Base-by-base conservation (phyloP, 257 asterid species). In the Fraxinus cuspidata region DNA sequence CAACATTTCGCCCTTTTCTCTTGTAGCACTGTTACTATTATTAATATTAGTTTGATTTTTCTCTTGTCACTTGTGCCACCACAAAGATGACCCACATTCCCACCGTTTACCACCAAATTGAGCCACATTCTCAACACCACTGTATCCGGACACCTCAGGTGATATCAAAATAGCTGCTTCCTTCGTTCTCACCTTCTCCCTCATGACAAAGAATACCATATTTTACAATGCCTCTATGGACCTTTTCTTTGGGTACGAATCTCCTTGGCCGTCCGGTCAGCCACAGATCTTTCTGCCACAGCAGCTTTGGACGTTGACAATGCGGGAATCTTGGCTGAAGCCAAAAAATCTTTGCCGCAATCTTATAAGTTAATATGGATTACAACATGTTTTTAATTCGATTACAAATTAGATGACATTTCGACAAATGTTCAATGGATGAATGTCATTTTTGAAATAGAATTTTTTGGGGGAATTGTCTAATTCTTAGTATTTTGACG, bases 211-310 rank as follows among this genome's bases (percentile, higher is more conserved):
- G 76, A 70, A 77, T 0, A 91, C 89, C 5, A 91, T 85, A 34
- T 87, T 88, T 66, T 89, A 96, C 84, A 92, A 73, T 0, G 95
- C 92, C 74, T 89, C 97, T 77, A 85, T 88, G 1, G 98, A 97
- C 72, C 94, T 84, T 80, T 92, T 94, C 83, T 92, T 80, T 1
- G 98, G 5, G 37, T 8, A 34, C 37, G 7, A 34, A 34, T 34
- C 37, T 5, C 37, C 37, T 34, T 0, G 37, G 37, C 7, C 37
- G 7, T 34, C 37, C 8, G 1, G 37, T 34, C 37, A 5, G 37
- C 37, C 37, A 5, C 37, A 32, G 35, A 4, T 29, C 31, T 29
- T 29, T 29, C 31, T 29, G 32, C 32, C 32, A 29, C 32, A 5
- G 37, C 37, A 34, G 37, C 37, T 34, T 34, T 34, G 37, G 7